Evolutionary conservation across 2,329 filamentous ascomycete genomes (phyloP), one percentile per base, ranked within the genome.

Genomic region (Elsinoe batatas): DNA sequence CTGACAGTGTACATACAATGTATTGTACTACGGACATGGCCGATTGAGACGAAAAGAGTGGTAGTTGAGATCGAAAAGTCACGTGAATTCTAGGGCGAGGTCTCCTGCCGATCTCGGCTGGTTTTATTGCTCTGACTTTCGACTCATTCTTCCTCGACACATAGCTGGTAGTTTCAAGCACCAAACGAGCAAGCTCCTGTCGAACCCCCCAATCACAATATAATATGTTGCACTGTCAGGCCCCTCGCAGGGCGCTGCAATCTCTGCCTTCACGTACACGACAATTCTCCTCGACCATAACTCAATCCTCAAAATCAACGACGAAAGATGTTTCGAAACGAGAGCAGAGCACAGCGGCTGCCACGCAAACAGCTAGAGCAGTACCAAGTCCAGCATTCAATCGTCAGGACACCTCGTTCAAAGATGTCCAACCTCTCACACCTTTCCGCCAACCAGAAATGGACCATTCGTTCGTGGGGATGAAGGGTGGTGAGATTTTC

Each of bases 401-500:
- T 61, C 71, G 73, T 58, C 69, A 75, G 42, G 71, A 74, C 60
- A 67, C 69, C 30, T 64, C 61, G 54, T 56, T 63, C 54, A 63
- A 65, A 36, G 67, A 73, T 64, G 69, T 74, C 55, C 71, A 74
- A 62, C 74, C 74, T 40, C 64, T 76, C 62, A 69, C 71, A 65
- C 72, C 72, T 54, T 75, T 71, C 66, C 67, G 69, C 58, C 67
- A 71, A 55, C 74, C 71, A 18, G 74, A 76, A 62, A 75, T 78
- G 74, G 75, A 77, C 66, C 75, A 78, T 63, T 75, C 73, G 58
- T 95, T 97, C 72, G 89, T 97, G 67, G 91, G 91, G 61, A 91
- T 91, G 79, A 95, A 83, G 50, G 91, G 93, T 68, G 93, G 93
- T 68, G 85, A 96, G 72, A 96, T 97, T 64, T 95, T 97, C 73